Conservation (phyloP, 2,329 filamentous ascomycete genomes). For the Niveomyces coronatus region DNA sequence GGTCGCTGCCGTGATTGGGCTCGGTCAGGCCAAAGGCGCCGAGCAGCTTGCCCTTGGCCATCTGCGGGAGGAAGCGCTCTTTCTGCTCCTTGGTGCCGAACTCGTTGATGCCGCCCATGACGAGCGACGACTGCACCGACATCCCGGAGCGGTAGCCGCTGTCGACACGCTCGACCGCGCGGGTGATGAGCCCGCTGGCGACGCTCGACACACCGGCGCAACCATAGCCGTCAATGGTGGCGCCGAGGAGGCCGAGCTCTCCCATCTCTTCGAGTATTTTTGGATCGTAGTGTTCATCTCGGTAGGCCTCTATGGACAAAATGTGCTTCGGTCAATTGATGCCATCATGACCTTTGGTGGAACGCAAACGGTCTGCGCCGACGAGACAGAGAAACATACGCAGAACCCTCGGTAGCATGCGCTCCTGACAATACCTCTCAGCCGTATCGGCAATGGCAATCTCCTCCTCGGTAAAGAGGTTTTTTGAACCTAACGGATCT, state of each 20-base stretch:
- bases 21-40: conserved; percentile 87
- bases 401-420: conserved; percentile 72
- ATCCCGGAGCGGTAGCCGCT: conserved; percentile 87
- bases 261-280: conserved; percentile 88
- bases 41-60: conserved; percentile 73
- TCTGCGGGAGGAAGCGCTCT: conserved; percentile 66
- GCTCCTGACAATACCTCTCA: conserved; percentile 88
- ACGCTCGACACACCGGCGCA: conserved; percentile 84
- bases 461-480: conserved; percentile 81
- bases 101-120: conserved; percentile 85
- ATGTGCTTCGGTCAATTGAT: not conserved
- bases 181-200: conserved; percentile 79
- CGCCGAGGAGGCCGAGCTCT: conserved; percentile 76
- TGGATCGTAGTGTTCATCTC: conserved; percentile 76
- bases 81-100: conserved; percentile 83
- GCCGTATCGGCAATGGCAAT: conserved; percentile 82
- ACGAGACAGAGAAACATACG: conserved; percentile 40
- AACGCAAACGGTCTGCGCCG: not conserved
- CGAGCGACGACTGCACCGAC: conserved; percentile 87
- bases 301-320: conserved; percentile 56
- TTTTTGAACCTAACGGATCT: conserved; percentile 68
- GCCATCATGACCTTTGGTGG: not conserved
- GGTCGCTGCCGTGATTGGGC: conserved; percentile 87
- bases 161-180: conserved; percentile 83
- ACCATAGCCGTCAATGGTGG: conserved; percentile 77